Evolutionary conservation across 805 yeast genomes (phyloP), one percentile per base, ranked within the genome.

Genomic region (Wickerhamiella bombiphila): DNA sequence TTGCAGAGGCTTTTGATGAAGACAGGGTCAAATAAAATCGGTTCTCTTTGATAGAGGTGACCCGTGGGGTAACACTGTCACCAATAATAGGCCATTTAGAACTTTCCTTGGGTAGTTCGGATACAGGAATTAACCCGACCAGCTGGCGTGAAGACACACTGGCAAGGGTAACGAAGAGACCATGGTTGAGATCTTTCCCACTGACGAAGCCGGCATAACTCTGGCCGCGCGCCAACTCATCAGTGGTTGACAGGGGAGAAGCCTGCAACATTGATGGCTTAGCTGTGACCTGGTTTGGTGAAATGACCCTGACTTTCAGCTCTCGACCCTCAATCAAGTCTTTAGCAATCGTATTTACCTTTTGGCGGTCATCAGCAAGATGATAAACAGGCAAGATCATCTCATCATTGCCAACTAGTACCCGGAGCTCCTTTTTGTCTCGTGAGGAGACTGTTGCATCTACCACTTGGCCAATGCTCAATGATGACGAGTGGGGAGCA

Each of bases 101-200:
- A 14, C 4, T 4, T 4, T 26, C 28, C 8, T 11, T 3, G 3
- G 39, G 35, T 8, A 52, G 34, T 15, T 49, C 47, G 52, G 76
- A 74, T 39, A 86, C 80, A 43, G 81, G 68, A 3, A 83, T 79
- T 45, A 88, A 66, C 37, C 96, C 97, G 22, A 82, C 80, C 45
- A 88, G 69, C 38, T 69, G 71, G 15, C 19, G 39, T 17, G 33
- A 19, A 13, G 20, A 5, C 5, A 6, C 9, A 45, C 80, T 78
- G 40, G 76, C 82, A 58, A 88, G 88, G 0, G 77, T 70, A 41
- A 88, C 79, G 54, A 88, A 88, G 9, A 83, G 64, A 46, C 97
- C 97, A 53, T 68, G 68, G 32, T 67, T 68, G 6, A 39, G 38
- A n/a, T 93, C 80, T 15, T 78, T 72, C 15, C 85, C 76, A 47